These are phyloP conservation scores for Cystobasidium ongulense DNA, from an alignment of 768 basidiomycete species.

Conservation along the genomic window DNA sequence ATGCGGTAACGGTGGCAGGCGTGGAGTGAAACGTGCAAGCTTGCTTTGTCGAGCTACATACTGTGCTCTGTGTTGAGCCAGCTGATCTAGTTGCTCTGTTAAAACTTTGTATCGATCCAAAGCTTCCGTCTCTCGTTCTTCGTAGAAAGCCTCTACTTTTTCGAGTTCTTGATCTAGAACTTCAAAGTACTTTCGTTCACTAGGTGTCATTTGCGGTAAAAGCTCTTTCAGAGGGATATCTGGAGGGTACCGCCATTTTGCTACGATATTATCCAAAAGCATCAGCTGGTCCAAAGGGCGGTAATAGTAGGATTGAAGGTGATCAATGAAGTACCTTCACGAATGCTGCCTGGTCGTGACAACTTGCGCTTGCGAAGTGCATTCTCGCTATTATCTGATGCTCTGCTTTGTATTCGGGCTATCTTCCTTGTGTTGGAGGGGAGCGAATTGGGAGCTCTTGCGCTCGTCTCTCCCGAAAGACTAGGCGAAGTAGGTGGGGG, in stretches of 20 bases:
- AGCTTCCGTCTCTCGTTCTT: slow-evolving; percentile 60
- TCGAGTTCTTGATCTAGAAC: slow-evolving; percentile 68
- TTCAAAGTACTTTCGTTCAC: slow-evolving; percentile 65
- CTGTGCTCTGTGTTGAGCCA: slow-evolving; percentile 59
- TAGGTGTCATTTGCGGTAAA: slow-evolving; percentile 54
- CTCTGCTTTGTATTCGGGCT: background rate
- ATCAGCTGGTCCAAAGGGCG: background rate
- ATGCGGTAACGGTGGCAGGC: background rate
- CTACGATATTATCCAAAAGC: background rate
- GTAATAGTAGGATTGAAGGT: background rate
- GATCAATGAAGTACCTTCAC: background rate
- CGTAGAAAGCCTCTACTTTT: slow-evolving; percentile 78
- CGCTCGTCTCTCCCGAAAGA: background rate
- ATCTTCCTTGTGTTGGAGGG: background rate
- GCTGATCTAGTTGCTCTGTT: slow-evolving; percentile 63
- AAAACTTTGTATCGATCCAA: slow-evolving; percentile 48
- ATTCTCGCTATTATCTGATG: slow-evolving; percentile 2
- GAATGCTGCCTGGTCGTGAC: background rate
- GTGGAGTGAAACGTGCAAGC: background rate
- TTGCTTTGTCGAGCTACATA: slow-evolving; percentile 41
- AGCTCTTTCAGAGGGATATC: slow-evolving; percentile 44
- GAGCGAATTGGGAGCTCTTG: background rate
- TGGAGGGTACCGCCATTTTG: slow-evolving; percentile 19
- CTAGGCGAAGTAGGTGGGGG: background rate
- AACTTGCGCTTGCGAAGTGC: background rate